Conservation (phyloP, 2,329 filamentous ascomycete genomes). For the Macrophomina phaseolina region DNA sequence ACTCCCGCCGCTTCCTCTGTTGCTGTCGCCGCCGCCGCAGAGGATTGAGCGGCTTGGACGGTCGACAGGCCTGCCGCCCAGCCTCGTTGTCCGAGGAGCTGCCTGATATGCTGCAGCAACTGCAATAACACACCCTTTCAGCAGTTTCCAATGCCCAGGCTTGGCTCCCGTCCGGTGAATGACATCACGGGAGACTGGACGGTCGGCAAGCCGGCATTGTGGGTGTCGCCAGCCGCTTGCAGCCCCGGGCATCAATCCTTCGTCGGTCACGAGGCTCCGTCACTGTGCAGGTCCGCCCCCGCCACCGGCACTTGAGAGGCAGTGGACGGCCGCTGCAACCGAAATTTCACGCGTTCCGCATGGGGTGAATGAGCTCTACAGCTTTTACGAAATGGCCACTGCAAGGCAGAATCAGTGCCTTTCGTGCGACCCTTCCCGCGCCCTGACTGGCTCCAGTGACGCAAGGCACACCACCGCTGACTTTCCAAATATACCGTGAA, state of each 20-base stretch:
- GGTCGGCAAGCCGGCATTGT: constrained; percentile 9
- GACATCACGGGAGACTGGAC: neutral
- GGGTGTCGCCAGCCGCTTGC: neutral
- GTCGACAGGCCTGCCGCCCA: neutral
- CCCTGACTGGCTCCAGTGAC: constrained; percentile 5
- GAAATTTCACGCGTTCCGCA: neutral
- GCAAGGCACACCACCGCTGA: neutral
- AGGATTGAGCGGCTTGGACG: neutral
- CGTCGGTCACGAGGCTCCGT: constrained; percentile 7
- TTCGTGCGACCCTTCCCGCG: neutral
- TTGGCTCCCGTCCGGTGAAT: neutral
- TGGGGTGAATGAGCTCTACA: neutral
- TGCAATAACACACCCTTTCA: neutral
- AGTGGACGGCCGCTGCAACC: neutral
- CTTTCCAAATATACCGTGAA: constrained; percentile 19
- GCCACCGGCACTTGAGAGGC: neutral
- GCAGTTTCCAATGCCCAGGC: neutral
- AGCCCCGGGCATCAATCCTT: constrained; percentile 7
- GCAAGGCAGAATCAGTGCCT: constrained; percentile 1
- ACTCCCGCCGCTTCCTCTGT: constrained; percentile 1
- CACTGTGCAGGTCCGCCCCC: constrained; percentile 4
- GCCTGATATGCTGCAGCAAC: neutral
- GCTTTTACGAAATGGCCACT: neutral
- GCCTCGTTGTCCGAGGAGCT: neutral
- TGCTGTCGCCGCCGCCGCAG: neutral